Evolutionary conservation across 2,329 filamentous ascomycete species (phyloP).

Genomic region (Delphinella strobiligena): DNA sequence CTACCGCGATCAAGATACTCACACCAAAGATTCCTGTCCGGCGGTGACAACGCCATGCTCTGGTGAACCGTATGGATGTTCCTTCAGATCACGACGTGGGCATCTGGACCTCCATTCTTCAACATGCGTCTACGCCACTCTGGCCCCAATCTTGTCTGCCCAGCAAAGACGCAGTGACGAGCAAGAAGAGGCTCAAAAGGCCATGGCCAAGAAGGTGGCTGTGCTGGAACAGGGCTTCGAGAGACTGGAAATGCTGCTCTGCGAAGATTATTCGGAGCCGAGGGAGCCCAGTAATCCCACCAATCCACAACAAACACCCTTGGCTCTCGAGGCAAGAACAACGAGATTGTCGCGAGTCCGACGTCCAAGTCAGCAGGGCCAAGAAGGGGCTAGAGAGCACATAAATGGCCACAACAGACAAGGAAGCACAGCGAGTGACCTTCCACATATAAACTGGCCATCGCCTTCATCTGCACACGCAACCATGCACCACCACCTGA

Average conservation of each 20-base stretch:
- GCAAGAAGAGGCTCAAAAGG: slow-evolving; percentile 30
- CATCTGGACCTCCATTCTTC: slow-evolving; percentile 28
- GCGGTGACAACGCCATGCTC: slow-evolving; percentile 31
- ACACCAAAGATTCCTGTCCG: slow-evolving; percentile 30
- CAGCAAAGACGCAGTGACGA: slow-evolving; percentile 32
- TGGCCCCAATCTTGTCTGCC: slow-evolving; percentile 31
- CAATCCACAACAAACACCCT: background rate
- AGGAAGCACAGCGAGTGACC: no score
- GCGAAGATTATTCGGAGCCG: slow-evolving; percentile 7
- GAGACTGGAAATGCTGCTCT: slow-evolving; percentile 31
- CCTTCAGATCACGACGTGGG: slow-evolving; percentile 25
- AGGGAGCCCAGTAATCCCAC: background rate
- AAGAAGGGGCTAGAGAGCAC: background rate
- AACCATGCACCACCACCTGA: no score
- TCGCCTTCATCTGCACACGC: no score
- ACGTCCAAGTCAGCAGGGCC: no score
- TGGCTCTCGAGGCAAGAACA: background rate
- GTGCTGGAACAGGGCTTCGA: slow-evolving; percentile 32
- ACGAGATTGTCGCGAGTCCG: no score
- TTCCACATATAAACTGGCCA: no score
- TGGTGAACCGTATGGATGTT: slow-evolving; percentile 32
- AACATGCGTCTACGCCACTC: slow-evolving; percentile 32
- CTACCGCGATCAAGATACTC: slow-evolving; percentile 28
- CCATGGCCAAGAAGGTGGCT: slow-evolving; percentile 30
- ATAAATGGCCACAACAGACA: no score